Evolutionary conservation across 2,329 filamentous ascomycete species (phyloP), one percentile per base, ranked within the genome.

Genomic region (Aspergillus clavatus): DNA sequence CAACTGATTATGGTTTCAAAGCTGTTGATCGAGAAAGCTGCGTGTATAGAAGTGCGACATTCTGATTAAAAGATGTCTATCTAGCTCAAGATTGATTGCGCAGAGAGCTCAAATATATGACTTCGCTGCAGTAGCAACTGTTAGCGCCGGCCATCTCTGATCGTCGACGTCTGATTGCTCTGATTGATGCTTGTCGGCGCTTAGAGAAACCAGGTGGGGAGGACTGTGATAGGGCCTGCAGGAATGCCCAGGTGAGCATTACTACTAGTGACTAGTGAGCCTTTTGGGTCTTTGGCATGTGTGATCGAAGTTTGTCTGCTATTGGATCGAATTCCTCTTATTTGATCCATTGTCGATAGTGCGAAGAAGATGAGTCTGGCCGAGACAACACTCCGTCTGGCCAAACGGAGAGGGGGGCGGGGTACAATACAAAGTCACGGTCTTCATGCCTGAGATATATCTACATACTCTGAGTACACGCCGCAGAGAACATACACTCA

Each of bases 181-280:
- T 29, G 35, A 14, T 7, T 10, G 40, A 18, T 24, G 21, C 18
- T 7, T n/a, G 36, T 40, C 23, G 39, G 47, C 47, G 47, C 43
- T 46, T 40, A 43, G 19, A 35, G 46, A 26, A 35, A 35, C 16
- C 28, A 39, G 21, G 16, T 19, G 39, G 38, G 7, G 38, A 18
- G 38, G 16, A n/a, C 3, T 40, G 47, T 49, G 47, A 49, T 49
- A 43, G 43, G 31, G 28, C 21, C 36, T 49, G 47, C 43, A 49
- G 46, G 27, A 43, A 11, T 8, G 7, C 36, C n/a, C 40, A n/a
- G 16, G 35, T 40, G 23, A 43, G 38, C 36, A 27, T 23, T n/a
- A n/a, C n/a, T n/a, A n/a, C n/a, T n/a, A n/a, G n/a, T n/a, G 29
- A 36, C 10, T 11, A 33, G 23, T 24, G 31, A 18, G 24, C 16